Evolutionary conservation across 495 filamentous ascomycete genomes (phyloP), one percentile per base, ranked within the genome.

Genomic region (Penicillium riverlandense): DNA sequence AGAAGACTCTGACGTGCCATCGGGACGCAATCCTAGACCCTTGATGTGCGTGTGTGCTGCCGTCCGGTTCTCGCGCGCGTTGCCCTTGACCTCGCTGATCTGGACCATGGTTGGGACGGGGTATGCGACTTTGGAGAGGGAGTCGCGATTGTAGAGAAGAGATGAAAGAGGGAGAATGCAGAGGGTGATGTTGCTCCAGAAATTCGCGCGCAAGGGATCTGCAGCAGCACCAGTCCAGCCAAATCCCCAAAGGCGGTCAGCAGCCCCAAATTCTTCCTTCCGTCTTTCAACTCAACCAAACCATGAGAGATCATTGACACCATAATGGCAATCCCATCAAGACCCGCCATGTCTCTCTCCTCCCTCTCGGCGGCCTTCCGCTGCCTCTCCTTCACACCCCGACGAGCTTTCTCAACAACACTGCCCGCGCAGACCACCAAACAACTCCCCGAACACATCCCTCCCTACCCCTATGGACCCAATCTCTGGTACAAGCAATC

Each of bases 21-120:
- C 84, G 15, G 77, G 61, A 41, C 83, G 83, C 43, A 98, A 70
- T 13, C 92, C 92, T 12, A 98, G 75, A 31, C 90, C 90, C 62
- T 86, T 92, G 72, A 98, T 98, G 67, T 98, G 92, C 12, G 92
- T 92, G 66, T 98, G 92, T 45, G 91, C 86, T 31, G 92, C 89
- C 16, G 91, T 98, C 55, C 94, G 82, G 67, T 92, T 90, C 65
- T 95, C 89, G 75, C 92, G 89, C 69, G 84, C 83, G 71, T 88
- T 90, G 72, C 85, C 85, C 72, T 95, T 94, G 55, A 96, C 88
- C 74, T 96, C 91, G 67, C 84, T 90, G 72, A 96, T 94, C 61
- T 89, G 86, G 44, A 96, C 90, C 88, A 95, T 95, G 63, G 43
- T 65, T 47, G 43, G 51, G 43, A 52, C 38, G 51, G 57, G 45